Evolutionary conservation across 306 rosid genomes (phyloP).

Genomic region (Carpinus fangiana): DNA sequence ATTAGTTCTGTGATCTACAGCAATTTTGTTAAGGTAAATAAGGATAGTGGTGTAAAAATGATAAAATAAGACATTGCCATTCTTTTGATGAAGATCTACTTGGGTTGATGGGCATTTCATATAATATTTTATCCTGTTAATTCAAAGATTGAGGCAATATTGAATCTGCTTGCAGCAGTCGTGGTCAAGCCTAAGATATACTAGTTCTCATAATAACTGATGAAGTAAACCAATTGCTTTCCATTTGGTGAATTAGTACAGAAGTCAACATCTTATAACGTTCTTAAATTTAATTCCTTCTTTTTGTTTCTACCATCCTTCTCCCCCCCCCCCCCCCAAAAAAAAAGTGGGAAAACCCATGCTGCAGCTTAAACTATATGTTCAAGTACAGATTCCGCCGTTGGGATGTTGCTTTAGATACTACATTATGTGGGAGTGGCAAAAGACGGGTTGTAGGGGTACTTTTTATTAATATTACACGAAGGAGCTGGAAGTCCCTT

Average conservation of each 20-base stretch:
- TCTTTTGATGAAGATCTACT: constrained; percentile 9
- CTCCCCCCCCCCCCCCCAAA: background rate
- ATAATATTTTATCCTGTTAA: background rate
- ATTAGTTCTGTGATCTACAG: background rate
- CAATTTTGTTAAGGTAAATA: background rate
- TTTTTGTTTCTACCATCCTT: background rate
- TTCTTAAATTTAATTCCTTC: background rate
- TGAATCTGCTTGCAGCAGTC: background rate
- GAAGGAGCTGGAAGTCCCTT: background rate
- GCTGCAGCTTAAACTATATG: background rate
- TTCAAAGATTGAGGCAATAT: background rate
- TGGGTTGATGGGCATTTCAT: constrained; percentile 1
- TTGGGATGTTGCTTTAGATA: background rate
- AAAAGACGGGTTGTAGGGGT: background rate
- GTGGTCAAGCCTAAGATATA: background rate
- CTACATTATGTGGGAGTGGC: background rate
- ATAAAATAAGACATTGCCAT: background rate
- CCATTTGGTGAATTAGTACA: background rate
- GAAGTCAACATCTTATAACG: background rate
- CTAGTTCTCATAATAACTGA: background rate
- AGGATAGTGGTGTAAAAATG: background rate
- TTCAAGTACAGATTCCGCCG: background rate
- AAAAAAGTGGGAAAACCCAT: no score
- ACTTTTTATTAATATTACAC: constrained; percentile 1
- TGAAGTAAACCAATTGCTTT: background rate